Percentiles rank a stretch among this genome's conserved stretches.
Evolutionary conservation across 257 asterid species (phyloP).

Genomic region (Rauvolfia tetraphylla): DNA sequence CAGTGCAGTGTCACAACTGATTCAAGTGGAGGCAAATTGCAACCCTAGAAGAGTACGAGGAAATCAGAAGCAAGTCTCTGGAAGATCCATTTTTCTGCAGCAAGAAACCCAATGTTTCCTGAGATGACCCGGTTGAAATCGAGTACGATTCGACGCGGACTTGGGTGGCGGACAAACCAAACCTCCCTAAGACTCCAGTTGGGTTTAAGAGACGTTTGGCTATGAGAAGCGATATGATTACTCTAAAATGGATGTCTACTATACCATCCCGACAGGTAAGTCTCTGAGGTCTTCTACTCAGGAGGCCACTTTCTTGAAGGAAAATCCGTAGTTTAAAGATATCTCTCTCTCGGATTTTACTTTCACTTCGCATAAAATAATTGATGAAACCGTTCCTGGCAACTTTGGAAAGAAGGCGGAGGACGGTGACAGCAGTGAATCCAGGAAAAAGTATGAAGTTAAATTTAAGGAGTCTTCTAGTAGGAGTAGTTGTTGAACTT

Average conservation of each 20-base stretch:
- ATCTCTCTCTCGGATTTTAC: slow-evolving; percentile 40
- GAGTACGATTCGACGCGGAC: slow-evolving; percentile 32
- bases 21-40: slow-evolving; percentile 49
- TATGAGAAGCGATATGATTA: slow-evolving; percentile 37
- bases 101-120: slow-evolving; percentile 27
- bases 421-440: not conserved
- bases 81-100: slow-evolving; percentile 56
- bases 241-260: slow-evolving; percentile 44
- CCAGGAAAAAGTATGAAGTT: not conserved
- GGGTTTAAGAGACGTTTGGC: slow-evolving; percentile 45
- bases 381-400: slow-evolving; percentile 34
- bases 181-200: slow-evolving; percentile 47
- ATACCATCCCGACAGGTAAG: slow-evolving; percentile 49
- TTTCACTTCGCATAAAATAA: slow-evolving; percentile 43
- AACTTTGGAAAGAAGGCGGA: slow-evolving; percentile 11
- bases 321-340: slow-evolving; percentile 30
- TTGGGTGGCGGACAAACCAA: slow-evolving; percentile 62
- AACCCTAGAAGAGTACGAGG: slow-evolving; percentile 46
- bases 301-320: slow-evolving; percentile 33
- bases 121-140: slow-evolving; percentile 48
- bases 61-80: slow-evolving; percentile 42
- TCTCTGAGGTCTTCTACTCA: slow-evolving; percentile 39
- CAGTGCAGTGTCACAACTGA: slow-evolving; percentile 49
- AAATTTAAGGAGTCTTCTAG: not conserved
- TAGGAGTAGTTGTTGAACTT: too few relatives aligned